These are phyloP conservation scores for Verticillium tricorpus DNA, from an alignment of 2,329 filamentous ascomycete species.

Conservation along the genomic window DNA sequence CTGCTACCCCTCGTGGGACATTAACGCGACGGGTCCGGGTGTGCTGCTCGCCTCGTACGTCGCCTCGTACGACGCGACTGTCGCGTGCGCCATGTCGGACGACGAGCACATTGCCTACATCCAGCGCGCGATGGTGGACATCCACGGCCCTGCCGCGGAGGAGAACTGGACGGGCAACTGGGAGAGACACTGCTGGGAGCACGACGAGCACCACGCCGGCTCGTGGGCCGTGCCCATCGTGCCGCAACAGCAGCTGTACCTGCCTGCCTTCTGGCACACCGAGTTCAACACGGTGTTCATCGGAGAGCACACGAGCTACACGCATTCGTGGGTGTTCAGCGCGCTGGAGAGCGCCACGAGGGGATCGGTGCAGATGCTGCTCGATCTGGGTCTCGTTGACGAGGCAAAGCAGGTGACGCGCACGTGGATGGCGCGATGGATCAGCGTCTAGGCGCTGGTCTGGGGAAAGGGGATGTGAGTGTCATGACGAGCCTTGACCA, in stretches of 20 bases:
- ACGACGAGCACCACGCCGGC: slow-evolving; percentile 50
- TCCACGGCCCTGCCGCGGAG: slow-evolving; percentile 45
- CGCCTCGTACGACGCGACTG: slow-evolving; percentile 33
- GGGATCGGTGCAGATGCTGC: slow-evolving; percentile 49
- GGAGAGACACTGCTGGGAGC: slow-evolving; percentile 55
- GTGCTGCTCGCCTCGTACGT: slow-evolving; percentile 46
- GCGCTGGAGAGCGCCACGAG: slow-evolving; percentile 53
- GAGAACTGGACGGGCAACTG: slow-evolving; percentile 55
- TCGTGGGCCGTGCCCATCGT: slow-evolving; percentile 48
- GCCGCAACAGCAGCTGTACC: slow-evolving; percentile 53
- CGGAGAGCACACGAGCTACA: slow-evolving; percentile 40
- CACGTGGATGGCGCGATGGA: slow-evolving; percentile 59
- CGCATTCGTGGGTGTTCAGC: slow-evolving; percentile 48
- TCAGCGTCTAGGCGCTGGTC: slow-evolving; percentile 9
- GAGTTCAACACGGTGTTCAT: slow-evolving; percentile 38
- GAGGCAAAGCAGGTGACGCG: slow-evolving; percentile 53
- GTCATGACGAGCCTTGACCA: too few species aligned
- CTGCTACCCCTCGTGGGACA: slow-evolving; percentile 48
- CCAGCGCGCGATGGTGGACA: slow-evolving; percentile 49
- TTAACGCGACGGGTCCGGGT: slow-evolving; percentile 46
- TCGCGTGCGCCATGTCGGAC: slow-evolving; percentile 37
- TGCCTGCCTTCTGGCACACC: slow-evolving; percentile 57
- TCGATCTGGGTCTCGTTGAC: slow-evolving; percentile 53
- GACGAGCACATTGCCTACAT: slow-evolving; percentile 48
- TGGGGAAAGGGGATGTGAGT: too few species aligned